These are phyloP conservation scores for Pisolithus marmoratus DNA, from an alignment of 768 basidiomycete genomes.

Conservation along the genomic window DNA sequence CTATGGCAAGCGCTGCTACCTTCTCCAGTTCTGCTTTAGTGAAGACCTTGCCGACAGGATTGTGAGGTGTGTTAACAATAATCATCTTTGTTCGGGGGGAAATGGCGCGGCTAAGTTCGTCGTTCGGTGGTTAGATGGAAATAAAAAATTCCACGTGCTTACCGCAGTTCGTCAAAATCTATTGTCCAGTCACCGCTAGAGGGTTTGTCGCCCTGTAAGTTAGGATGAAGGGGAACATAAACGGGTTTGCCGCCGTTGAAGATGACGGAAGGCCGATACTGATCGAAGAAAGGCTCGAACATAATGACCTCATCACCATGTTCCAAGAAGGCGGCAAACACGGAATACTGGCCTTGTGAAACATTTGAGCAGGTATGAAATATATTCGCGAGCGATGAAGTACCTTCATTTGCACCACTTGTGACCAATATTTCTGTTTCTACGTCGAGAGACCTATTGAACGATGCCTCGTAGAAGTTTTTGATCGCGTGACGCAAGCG, in stretches of 20 bases:
- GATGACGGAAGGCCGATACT: constrained; percentile 86
- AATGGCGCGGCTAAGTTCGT: constrained; percentile 58
- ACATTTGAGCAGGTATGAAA: constrained; percentile 1
- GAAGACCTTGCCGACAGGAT: constrained; percentile 98
- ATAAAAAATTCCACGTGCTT: constrained; percentile 9
- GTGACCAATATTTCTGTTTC: constrained; percentile 91
- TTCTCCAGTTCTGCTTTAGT: constrained; percentile 73
- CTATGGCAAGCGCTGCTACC: constrained; percentile 84
- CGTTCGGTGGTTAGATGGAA: not conserved
- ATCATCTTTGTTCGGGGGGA: constrained; percentile 92
- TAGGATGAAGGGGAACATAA: constrained; percentile 93
- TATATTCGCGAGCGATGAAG: constrained; percentile 1
- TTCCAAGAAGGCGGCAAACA: constrained; percentile 88
- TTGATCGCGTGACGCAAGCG: constrained; percentile 87
- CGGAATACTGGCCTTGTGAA: constrained; percentile 80
- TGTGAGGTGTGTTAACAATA: constrained; percentile 94
- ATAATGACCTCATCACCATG: constrained; percentile 96
- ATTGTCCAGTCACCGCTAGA: constrained; percentile 82
- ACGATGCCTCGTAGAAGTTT: constrained; percentile 63
- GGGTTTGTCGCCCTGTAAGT: constrained; percentile 43
- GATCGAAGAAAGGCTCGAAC: constrained; percentile 98
- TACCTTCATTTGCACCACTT: constrained; percentile 96
- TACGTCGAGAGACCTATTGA: constrained; percentile 67
- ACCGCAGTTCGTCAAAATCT: constrained; percentile 86
- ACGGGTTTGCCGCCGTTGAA: constrained; percentile 94